phyloP scores from a whole-genome alignment of 2,329 filamentous ascomycete species.

The Alternaria hordeiaustralica region DNA sequence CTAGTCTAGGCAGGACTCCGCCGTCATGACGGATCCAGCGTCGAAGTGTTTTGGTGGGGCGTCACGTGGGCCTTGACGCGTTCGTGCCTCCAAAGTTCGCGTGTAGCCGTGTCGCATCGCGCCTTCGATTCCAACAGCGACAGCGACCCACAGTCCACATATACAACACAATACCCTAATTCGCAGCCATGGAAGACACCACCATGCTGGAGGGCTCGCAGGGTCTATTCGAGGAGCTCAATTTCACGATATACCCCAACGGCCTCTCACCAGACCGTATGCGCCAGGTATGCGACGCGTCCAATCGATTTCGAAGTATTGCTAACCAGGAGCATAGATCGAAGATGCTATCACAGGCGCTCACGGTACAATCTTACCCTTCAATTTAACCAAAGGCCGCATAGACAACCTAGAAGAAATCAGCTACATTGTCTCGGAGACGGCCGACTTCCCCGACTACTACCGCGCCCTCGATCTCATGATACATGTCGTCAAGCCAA shows the following conservation, averaged over 20 bases:
- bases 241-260: slow-evolving; percentile 54
- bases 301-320: not conserved
- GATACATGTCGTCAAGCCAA: slow-evolving; percentile 81
- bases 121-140: slow-evolving; percentile 6
- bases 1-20: not conserved
- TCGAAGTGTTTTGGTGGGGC: slow-evolving; percentile 12
- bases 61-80: slow-evolving; percentile 24
- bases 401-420: slow-evolving; percentile 54
- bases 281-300: slow-evolving; percentile 39
- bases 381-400: slow-evolving; percentile 48
- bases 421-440: slow-evolving; percentile 74
- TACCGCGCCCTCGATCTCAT: slow-evolving; percentile 74
- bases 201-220: slow-evolving; percentile 39
- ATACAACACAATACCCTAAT: slow-evolving; percentile 4
- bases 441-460: slow-evolving; percentile 92
- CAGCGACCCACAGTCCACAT: not conserved
- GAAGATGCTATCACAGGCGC: slow-evolving; percentile 54
- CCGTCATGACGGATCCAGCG: not conserved
- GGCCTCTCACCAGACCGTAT: slow-evolving; percentile 39
- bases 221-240: slow-evolving; percentile 48
- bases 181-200: slow-evolving; percentile 41
- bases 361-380: slow-evolving; percentile 56
- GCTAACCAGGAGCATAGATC: slow-evolving; percentile 50
- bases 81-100: slow-evolving; percentile 8
- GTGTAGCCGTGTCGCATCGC: slow-evolving; percentile 12